Conservation (phyloP, 306 rosid genomes). For the Carpinus fangiana region DNA sequence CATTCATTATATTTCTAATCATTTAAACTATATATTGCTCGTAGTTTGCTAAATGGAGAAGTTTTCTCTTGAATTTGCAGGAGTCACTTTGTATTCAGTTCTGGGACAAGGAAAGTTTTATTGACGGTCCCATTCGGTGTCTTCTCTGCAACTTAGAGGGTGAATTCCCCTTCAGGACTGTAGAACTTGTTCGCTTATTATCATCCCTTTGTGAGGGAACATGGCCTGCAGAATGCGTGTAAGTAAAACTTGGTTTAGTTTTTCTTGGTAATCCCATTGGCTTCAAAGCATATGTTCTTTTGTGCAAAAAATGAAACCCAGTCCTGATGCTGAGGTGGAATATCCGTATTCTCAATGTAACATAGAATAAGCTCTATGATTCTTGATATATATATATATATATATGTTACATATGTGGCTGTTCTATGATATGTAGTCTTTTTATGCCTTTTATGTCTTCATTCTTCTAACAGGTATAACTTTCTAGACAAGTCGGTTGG, state of each 20-base stretch:
- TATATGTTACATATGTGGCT: neutral
- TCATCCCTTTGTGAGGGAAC: conserved; percentile 94
- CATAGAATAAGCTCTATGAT: neutral
- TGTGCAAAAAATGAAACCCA: neutral
- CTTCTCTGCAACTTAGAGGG: conserved; percentile 82
- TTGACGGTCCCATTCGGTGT: conserved; percentile 84
- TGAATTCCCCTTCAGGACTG: conserved; percentile 77
- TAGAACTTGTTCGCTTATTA: conserved; percentile 66
- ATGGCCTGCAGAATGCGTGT: conserved; percentile 98
- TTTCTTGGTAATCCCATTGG: conserved; percentile 29
- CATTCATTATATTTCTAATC: conserved; percentile 17
- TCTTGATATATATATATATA: neutral
- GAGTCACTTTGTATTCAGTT: conserved; percentile 92
- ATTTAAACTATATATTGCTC: conserved; percentile 20
- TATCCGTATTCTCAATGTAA: neutral
- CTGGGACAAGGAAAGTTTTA: conserved; percentile 91
- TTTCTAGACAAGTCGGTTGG: conserved; percentile 82
- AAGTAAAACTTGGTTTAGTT: conserved; percentile 41
- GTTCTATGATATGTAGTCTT: neutral
- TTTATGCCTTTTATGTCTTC: conserved; percentile 9
- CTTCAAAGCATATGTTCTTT: neutral
- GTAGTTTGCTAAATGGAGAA: conserved; percentile 28
- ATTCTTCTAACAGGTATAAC: conserved; percentile 66
- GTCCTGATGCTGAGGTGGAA: neutral
- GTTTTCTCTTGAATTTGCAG: conserved; percentile 50